phyloP scores from a whole-genome alignment of 805 yeast genomes.

The Suhomyces sp. region DNA sequence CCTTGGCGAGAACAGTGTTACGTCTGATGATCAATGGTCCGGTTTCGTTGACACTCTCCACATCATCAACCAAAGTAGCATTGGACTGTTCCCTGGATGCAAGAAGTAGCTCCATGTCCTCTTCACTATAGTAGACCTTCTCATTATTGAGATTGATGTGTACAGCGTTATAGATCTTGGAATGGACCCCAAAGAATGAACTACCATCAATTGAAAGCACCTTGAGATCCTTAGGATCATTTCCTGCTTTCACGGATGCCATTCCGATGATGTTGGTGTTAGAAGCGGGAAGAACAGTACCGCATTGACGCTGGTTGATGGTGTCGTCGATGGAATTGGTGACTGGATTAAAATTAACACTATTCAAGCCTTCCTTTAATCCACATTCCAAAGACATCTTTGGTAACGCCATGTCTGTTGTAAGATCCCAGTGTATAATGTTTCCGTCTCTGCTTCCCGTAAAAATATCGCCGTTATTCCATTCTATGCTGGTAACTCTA shows the following conservation, averaged over 20 bases:
- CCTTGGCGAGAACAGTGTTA: slow-evolving; percentile 12
- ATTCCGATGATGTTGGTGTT: slow-evolving; percentile 49
- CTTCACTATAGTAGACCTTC: slow-evolving; percentile 30
- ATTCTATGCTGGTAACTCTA: slow-evolving; percentile 54
- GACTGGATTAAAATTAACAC: slow-evolving; percentile 36
- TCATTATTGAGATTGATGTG: slow-evolving; percentile 19
- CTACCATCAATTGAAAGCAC: slow-evolving; percentile 55
- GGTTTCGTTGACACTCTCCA: slow-evolving; percentile 14
- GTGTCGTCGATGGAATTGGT: slow-evolving; percentile 31
- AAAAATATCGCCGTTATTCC: slow-evolving; percentile 56
- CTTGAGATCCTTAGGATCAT: slow-evolving; percentile 29
- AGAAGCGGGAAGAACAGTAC: slow-evolving; percentile 62
- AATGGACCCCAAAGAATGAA: slow-evolving; percentile 58
- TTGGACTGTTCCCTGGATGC: slow-evolving; percentile 12
- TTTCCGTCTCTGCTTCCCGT: slow-evolving; percentile 66
- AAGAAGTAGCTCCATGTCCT: slow-evolving; percentile 26
- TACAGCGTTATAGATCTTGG: slow-evolving; percentile 35
- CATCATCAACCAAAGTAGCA: slow-evolving; percentile 17
- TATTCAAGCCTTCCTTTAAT: slow-evolving; percentile 45
- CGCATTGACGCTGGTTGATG: slow-evolving; percentile 51
- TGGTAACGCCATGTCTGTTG: slow-evolving; percentile 20
- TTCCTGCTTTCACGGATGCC: slow-evolving; percentile 30
- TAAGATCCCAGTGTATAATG: slow-evolving; percentile 65
- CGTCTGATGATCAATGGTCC: slow-evolving; percentile 12
- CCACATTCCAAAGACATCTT: slow-evolving; percentile 31